Evolutionary conservation across 1,284 basidiomycete genomes (phyloP), one percentile per base, ranked within the genome.

Genomic region (Vanrija sp.): DNA sequence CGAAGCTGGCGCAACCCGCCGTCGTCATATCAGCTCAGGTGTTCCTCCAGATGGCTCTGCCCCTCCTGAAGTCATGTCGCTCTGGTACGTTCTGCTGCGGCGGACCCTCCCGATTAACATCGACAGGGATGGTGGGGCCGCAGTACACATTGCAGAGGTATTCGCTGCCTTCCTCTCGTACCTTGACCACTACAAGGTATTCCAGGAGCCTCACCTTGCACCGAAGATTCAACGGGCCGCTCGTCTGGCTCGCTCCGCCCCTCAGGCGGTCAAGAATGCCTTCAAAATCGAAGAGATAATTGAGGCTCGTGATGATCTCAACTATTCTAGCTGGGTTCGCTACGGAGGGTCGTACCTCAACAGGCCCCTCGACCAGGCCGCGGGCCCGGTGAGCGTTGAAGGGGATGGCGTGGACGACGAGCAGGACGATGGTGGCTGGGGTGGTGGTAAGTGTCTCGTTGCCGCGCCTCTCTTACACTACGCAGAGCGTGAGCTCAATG

Each of bases 141-240:
- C 70, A 1, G 29, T 66, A 1, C 49, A 60, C 18, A 54, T 73
- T 1, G 54, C 68, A 9, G 65, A 59, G 18, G 70, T 75, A 23
- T 54, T 64, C 2, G 55, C 71, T 6, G 68, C 73, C 12, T 70
- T 68, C 54, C 43, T 73, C 15, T 55, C 65, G 0, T 75, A 57
- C 52, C 16, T 72, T 15, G 45, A 58, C 14, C 56, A 66, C 43
- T 54, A 70, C 49, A 19, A 66, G 1, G 66, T 68, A 3, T 28
- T 75, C 6, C 46, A 63, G 5, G 73, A 75, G 34, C 49, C 58
- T 2, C 34, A 53, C 15, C 29, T 66, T 6, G 29, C 54, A 6
- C 44, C 52, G 1, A 23, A 21, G 6, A 51, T 72, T 16, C 9
- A 40, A 1, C 48, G 53, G 38, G 71, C 70, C 1, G 39, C 61